Base-by-base conservation (phyloP, 2,329 filamentous ascomycete genomes). In the Xylaria sp. region DNA sequence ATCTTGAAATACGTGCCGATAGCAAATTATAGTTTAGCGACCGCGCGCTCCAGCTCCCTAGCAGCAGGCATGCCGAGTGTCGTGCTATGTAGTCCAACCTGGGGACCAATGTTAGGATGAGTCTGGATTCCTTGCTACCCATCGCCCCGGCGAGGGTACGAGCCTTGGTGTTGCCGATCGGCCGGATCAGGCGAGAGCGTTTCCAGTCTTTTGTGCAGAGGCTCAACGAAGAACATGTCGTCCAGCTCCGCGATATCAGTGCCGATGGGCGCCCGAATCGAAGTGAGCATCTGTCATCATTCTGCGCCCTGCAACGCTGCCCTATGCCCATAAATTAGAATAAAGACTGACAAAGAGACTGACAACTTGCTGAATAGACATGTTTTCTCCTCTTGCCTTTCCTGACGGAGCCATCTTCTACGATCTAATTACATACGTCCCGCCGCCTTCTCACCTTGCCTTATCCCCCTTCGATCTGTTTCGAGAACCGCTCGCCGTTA, bases 301-400 rank as follows among this genome's bases (percentile, higher is more conserved):
- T 12, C 2, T 2, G 12, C n/a, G n/a, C 23, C 46, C 13, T 25
- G 15, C 3, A 1, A 23, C 10, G 10, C 20, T 34, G 15, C 44
- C 13, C 57, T 23, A 12, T 51, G n/a, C 32, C 39, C 32, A 13
- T 41, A 50, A 32, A 32, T n/a, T 46, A 25, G n/a, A 15, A 34
- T 13, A 32, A n/a, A 37, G 34, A 41, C 39, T 41, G 10, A 48
- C 20, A 20, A 48, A 8, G 6, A 57, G 6, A 57, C 74, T 78
- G 63, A 77, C 65, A 0, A 28, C 41, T n/a, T 62, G 20, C 54
- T 65, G 72, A 63, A 70, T 80, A 97, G 94, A 94, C 81, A 94
- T 96, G 90, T 98, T 98, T 82, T 97, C 94, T 68, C 95, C 95
- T 50, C 84, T 96, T 76, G 93, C 92, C 15, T 97, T 96, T 80